Base-by-base conservation (phyloP, 441 rosid species). In the Pelargonium citronellum region DNA sequence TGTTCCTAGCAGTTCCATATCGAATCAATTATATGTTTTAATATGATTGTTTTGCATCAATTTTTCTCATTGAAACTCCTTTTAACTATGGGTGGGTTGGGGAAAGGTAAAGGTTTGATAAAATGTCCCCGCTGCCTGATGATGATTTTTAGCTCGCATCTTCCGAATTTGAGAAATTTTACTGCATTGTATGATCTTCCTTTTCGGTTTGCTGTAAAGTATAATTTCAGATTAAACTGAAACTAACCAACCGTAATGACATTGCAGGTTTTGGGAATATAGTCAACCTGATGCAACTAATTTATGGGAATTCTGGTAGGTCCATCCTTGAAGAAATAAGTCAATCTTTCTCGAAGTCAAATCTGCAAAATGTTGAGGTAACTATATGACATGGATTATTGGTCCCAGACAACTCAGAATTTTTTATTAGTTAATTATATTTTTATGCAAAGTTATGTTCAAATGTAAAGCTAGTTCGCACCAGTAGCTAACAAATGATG, bases 311-410 rank as follows among this genome's bases (percentile, higher is more conserved):
- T 16, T 65, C 53, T 20, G 15, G 64, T 15, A 64, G 57, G 64
- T 69, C 41, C 49, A 53, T 15, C 47, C 63, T 30, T 34, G 1
- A 66, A 51, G 27, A 74, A 74, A 64, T 73, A 58, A 71, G 55
- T 0, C 47, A 16, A 12, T 63, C 70, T 27, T 71, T 63, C 66
- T 41, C 63, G 39, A 60, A 61, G 58, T 43, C 69, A 51, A 37
- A 62, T 47, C 75, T 37, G 68, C 68, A 73, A 13, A 73, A 16
- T 62, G 69, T 34, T 27, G 73, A 81, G 80, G 84, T 79, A 81
- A 81, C 74, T 77, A 69, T 71, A 67, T 67, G 66, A 63, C 22
- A 43, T 69, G 69, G 70, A 67, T 60, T 69, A 30, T 20, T 75
- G 44, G 24, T 64, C 44, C 9, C 58, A 73, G 65, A 60, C 47